A percentile compares a stretch with the other conserved stretches of the same genome.
These are phyloP conservation scores for Talaromyces funiculosus DNA, from an alignment of 2,329 filamentous ascomycete genomes.

Conservation along the genomic window DNA sequence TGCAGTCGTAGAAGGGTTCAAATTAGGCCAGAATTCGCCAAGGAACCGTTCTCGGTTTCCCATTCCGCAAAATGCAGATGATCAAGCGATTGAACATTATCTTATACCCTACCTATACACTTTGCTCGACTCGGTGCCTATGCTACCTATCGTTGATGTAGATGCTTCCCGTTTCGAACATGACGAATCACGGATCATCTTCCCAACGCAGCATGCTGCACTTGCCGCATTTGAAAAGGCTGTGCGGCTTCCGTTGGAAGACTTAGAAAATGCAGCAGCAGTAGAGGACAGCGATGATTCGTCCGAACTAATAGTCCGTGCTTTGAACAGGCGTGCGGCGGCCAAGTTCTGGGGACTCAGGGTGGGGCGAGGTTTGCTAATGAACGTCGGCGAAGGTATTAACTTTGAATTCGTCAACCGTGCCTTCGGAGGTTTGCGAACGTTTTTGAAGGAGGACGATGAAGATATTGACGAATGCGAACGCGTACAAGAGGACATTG, in stretches of 20 bases:
- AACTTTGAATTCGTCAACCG: constrained; percentile 54
- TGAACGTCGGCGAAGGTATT: constrained; percentile 52
- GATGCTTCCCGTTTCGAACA: constrained; percentile 55
- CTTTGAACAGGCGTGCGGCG: constrained; percentile 30
- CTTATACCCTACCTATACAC: constrained; percentile 57
- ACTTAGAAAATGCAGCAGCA: constrained; percentile 40
- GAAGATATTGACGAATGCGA: constrained; percentile 44
- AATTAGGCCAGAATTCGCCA: constrained; percentile 37
- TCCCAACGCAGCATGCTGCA: constrained; percentile 49
- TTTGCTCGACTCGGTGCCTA: constrained; percentile 45
- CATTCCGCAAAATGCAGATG: constrained; percentile 45
- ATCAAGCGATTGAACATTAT: constrained; percentile 50
- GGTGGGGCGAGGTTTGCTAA: constrained; percentile 54
- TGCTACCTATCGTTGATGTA: constrained; percentile 52
- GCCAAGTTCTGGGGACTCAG: constrained; percentile 54
- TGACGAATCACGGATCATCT: constrained; percentile 49
- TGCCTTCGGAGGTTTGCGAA: constrained; percentile 57
- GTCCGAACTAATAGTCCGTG: constrained; percentile 22
- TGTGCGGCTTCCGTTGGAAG: constrained; percentile 48
- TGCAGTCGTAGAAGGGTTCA: constrained; percentile 53
- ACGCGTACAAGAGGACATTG: constrained; percentile 44
- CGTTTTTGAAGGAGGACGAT: constrained; percentile 34
- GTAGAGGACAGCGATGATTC: constrained; percentile 13
- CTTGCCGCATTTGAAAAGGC: constrained; percentile 53
- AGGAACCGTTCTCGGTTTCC: constrained; percentile 46